These are phyloP conservation scores for Kregervanrija delftensis DNA, from an alignment of 805 yeast genomes.

Conservation along the genomic window DNA sequence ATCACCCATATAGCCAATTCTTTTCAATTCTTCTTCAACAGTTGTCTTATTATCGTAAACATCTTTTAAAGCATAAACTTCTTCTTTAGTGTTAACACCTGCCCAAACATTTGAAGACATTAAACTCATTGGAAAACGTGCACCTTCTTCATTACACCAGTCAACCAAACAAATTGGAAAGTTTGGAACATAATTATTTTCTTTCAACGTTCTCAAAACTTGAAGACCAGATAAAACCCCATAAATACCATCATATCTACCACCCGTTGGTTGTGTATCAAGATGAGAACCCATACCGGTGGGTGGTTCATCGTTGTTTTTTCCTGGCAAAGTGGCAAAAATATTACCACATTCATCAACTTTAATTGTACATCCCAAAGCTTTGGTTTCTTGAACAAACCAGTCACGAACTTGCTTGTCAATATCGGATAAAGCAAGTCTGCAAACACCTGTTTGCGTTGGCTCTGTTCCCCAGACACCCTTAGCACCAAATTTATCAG, in stretches of 20 bases:
- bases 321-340: slow-evolving; percentile 60
- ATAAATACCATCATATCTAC: slow-evolving; percentile 65
- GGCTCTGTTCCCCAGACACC: slow-evolving; percentile 50
- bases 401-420: slow-evolving; percentile 63
- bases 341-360: slow-evolving; percentile 65
- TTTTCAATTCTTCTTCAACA: slow-evolving; percentile 45
- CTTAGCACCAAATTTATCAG: slow-evolving; percentile 52
- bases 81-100: slow-evolving; percentile 38
- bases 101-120: slow-evolving; percentile 69
- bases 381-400: slow-evolving; percentile 47
- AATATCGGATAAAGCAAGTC: slow-evolving; percentile 55
- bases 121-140: slow-evolving; percentile 62
- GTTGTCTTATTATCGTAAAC: slow-evolving; percentile 45
- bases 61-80: slow-evolving; percentile 44
- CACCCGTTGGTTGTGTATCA: slow-evolving; percentile 77
- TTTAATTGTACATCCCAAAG: slow-evolving; percentile 50
- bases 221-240: slow-evolving; percentile 67
- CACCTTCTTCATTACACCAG: slow-evolving; percentile 81
- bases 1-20: slow-evolving; percentile 59
- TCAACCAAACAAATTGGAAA: slow-evolving; percentile 58
- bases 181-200: slow-evolving; percentile 50
- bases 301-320: slow-evolving; percentile 36
- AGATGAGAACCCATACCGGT: slow-evolving; percentile 69
- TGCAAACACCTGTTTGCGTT: slow-evolving; percentile 62
- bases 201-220: slow-evolving; percentile 58